These are phyloP conservation scores for Talaromyces sp. DNA, from an alignment of 2,329 filamentous ascomycete species.

Conservation along the genomic window DNA sequence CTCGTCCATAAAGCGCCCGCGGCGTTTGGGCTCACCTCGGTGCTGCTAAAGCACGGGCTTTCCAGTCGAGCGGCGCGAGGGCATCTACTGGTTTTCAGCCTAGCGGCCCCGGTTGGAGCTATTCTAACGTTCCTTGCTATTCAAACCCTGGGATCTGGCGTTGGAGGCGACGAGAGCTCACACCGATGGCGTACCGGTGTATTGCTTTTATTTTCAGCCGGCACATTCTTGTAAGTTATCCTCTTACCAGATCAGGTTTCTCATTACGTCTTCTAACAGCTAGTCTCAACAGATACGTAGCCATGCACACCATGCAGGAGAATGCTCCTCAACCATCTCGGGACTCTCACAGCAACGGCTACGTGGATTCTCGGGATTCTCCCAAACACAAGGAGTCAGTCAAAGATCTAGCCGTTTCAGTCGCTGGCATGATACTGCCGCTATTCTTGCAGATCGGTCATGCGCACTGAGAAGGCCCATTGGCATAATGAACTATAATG, in stretches of 20 bases:
- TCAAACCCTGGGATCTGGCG: constrained; percentile 59
- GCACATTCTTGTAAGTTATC: constrained; percentile 79
- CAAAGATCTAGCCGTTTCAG: constrained; percentile 42
- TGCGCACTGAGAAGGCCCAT: constrained; percentile 31
- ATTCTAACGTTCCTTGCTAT: constrained; percentile 78
- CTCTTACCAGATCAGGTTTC: background rate
- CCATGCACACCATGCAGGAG: constrained; percentile 98
- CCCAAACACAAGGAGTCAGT: constrained; percentile 36
- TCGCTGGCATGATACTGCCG: constrained; percentile 45
- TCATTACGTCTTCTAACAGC: constrained; percentile 14
- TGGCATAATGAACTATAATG: background rate
- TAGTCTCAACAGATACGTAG: constrained; percentile 67
- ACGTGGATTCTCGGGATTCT: constrained; percentile 35
- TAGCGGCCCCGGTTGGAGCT: constrained; percentile 84
- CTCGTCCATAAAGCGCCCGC: constrained; percentile 97
- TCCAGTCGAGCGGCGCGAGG: constrained; percentile 79
- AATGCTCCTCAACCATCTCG: constrained; percentile 29
- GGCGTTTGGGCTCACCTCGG: constrained; percentile 87
- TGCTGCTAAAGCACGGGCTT: constrained; percentile 84
- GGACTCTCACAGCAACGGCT: constrained; percentile 35
- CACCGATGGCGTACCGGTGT: constrained; percentile 89
- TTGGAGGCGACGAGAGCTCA: constrained; percentile 49
- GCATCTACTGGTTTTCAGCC: constrained; percentile 84
- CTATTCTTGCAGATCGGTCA: constrained; percentile 46
- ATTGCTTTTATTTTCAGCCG: constrained; percentile 88